Evolutionary conservation across 352 stramenopile genomes (phyloP).

Genomic region (Globisporangium barbulae): DNA sequence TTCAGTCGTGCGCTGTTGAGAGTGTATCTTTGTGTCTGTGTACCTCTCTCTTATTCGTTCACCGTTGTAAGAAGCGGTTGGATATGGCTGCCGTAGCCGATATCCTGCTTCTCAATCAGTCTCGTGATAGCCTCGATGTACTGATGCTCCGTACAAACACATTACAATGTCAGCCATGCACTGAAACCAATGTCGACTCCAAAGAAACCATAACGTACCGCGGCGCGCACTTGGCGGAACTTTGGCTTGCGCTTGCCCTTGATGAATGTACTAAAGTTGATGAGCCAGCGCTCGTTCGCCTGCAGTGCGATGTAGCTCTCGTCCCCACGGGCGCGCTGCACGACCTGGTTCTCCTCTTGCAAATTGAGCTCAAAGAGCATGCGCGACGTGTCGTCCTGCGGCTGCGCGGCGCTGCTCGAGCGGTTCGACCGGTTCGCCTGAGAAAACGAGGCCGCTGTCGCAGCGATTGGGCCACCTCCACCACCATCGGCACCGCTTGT

Average conservation of each 20-base stretch:
- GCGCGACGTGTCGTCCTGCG: constrained; percentile 14
- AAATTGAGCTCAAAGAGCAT: constrained; percentile 46
- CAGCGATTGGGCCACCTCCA: neutral
- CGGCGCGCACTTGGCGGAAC: constrained; percentile 45
- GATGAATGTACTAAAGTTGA: constrained; percentile 61
- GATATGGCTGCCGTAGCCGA: constrained; percentile 19
- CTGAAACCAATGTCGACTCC: neutral
- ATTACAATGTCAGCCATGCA: neutral
- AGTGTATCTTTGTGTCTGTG: neutral
- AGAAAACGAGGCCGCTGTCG: neutral
- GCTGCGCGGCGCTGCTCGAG: constrained; percentile 11
- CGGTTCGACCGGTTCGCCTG: constrained; percentile 9
- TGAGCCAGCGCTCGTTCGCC: constrained; percentile 43
- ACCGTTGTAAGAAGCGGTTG: constrained; percentile 4
- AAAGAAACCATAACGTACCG: constrained; percentile 23
- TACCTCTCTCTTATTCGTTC: constrained; percentile 4
- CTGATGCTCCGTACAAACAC: constrained; percentile 19
- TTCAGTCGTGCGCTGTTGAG: neutral
- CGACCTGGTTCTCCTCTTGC: constrained; percentile 45
- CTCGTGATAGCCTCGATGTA: constrained; percentile 70
- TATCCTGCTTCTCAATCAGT: constrained; percentile 51
- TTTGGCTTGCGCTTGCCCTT: constrained; percentile 37
- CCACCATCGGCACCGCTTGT: neutral
- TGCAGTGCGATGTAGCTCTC: constrained; percentile 48
- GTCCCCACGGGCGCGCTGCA: constrained; percentile 46